Percentiles rank a stretch among this genome's conserved stretches.
Conservation (phyloP, 148 eudicot species). For the Nepenthes gracilis region DNA sequence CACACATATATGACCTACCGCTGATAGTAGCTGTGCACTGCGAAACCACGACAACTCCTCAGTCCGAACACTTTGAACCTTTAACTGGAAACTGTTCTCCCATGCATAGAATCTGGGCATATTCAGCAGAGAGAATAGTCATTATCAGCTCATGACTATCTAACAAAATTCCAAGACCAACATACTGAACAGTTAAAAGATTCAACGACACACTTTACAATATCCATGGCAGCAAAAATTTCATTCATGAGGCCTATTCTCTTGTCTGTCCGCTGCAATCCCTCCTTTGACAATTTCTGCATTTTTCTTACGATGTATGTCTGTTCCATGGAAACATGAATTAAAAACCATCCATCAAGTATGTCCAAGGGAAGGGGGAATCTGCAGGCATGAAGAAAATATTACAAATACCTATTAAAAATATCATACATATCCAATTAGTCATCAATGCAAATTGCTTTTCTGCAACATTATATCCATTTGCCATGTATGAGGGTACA, state of each 20-base stretch:
- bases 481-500: no score
- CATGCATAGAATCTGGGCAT: conserved; percentile 84
- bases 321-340: conserved; percentile 22
- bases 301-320: conserved; percentile 64
- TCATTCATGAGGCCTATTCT: conserved; percentile 99
- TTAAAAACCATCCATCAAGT: neutral
- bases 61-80: conserved; percentile 64
- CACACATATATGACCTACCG: conserved; percentile 36
- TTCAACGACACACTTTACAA: conserved; percentile 58
- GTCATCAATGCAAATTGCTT: no score
- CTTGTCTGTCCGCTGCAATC: conserved; percentile 77
- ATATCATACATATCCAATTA: no score
- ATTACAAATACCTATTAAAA: no score
- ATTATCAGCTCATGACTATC: conserved; percentile 4
- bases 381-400: no score
- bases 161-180: neutral
- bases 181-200: neutral
- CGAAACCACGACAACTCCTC: conserved; percentile 92
- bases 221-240: conserved; percentile 93
- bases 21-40: conserved; percentile 68
- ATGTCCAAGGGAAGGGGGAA: neutral
- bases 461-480: no score
- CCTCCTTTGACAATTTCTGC: conserved; percentile 69
- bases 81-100: conserved; percentile 83
- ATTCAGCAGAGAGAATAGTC: neutral